Base-by-base conservation (phyloP, 2,329 filamentous ascomycete genomes). In the Pseudophaeomoniella oleicola region DNA sequence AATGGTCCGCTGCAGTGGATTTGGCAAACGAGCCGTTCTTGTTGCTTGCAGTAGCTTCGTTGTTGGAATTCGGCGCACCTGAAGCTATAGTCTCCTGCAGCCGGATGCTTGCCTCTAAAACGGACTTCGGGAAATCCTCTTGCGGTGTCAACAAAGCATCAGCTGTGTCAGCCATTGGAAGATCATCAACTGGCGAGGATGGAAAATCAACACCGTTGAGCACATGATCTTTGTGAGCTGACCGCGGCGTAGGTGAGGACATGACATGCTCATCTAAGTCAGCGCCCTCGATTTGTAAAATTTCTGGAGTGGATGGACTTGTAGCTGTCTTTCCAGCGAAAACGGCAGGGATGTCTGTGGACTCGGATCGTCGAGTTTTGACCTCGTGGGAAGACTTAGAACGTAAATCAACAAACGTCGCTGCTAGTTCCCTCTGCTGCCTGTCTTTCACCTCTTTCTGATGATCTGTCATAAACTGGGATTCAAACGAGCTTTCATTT, bases 361-460 rank as follows among this genome's bases (percentile, higher is more conserved):
- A 19, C 10, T 29, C 16, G 37, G 36, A 15, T 36, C 9, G 13
- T 34, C 39, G 30, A 36, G 36, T 19, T 37, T 39, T 10, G 15
- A 16, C 13, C 9, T 16, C 16, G n/a, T 30, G 31, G 31, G 33
- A 44, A 19, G 67, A 62, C 42, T 68, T 78, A 2, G 76, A 78
- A 18, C 66, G 66, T 16, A 87, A 65, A 14, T 78, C 72, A 1
- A 79, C 67, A 46, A 86, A 88, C 42, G 88, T 63, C 0, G 67
- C 67, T 4, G 72, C 70, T 16, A 70, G 71, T 43, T 80, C 75
- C 5, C 57, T 57, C 32, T 68, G 68, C 51, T 92, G 84, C 35
- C 79, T 69, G 46, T 83, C 75, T 32, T 76, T 72, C 30, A 88
- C 75, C 48, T 93, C 84, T 48, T 70, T 78, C 53, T 93, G 85